Percentiles rank a stretch among this genome's conserved stretches.
Evolutionary conservation across 129 eudicot genomes (phyloP).

Genomic region (Tanacetum coccineum): DNA sequence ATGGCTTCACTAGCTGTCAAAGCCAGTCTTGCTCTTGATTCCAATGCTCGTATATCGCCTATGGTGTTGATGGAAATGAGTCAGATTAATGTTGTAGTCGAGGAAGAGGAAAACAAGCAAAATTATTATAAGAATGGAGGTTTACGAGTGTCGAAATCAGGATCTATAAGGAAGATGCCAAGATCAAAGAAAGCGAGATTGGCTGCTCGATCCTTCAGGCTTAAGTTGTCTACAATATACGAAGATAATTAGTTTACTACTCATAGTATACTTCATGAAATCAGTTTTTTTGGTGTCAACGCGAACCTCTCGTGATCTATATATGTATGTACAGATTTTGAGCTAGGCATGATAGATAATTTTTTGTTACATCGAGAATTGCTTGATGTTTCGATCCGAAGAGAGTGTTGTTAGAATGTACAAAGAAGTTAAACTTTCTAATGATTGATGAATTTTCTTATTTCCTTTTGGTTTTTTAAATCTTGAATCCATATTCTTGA

Average conservation of each 20-base stretch:
- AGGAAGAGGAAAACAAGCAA: conserved; percentile 11
- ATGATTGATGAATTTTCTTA: too few relatives aligned
- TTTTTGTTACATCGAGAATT: neutral
- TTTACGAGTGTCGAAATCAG: conserved; percentile 25
- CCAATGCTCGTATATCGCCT: conserved; percentile 32
- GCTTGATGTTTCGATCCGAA: neutral
- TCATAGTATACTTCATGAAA: neutral
- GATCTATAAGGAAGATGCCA: conserved; percentile 20
- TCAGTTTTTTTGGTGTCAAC: conserved; percentile 9
- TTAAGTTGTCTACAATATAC: conserved; percentile 27
- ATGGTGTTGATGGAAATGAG: conserved; percentile 20
- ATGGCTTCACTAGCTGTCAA: conserved; percentile 78
- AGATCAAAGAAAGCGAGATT: conserved; percentile 13
- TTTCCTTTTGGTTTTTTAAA: too few relatives aligned
- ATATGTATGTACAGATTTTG: neutral
- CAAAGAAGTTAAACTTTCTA: too few relatives aligned
- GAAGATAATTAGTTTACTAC: conserved; percentile 17
- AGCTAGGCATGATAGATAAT: neutral
- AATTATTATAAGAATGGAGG: neutral
- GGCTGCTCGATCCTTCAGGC: conserved; percentile 24
- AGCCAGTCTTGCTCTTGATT: conserved; percentile 57
- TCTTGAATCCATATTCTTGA: too few relatives aligned
- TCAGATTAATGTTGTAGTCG: conserved; percentile 17
- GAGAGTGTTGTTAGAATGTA: too few relatives aligned
- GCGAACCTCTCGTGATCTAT: conserved; percentile 2